Base-by-base conservation (phyloP, 2,329 filamentous ascomycete species). In the Tolypocladium tropicale region DNA sequence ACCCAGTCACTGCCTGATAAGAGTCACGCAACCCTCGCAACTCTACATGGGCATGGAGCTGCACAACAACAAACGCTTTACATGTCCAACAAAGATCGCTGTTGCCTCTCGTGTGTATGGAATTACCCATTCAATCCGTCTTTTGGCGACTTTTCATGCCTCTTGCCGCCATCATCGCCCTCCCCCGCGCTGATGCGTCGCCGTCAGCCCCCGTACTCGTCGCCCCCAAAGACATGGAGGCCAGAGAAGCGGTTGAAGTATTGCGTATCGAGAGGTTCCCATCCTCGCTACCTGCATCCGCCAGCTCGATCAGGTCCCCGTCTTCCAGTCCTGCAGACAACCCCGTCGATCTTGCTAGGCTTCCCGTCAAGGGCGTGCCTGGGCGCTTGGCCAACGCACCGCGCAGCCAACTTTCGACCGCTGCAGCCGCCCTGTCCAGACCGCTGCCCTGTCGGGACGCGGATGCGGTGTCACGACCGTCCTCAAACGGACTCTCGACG, bases 341-440 rank as follows among this genome's bases (percentile, higher is more conserved):
- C 11, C 61, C 63, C 10, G 59, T 61, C 59, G 65, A 66, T 63
- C 67, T 76, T 63, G 66, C 62, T 62, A 68, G 65, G 58, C 70
- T 65, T 23, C 74, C 73, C n/a, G 75, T 58, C 30, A 74, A 70
- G 1, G 79, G 79, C n/a, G 79, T 81, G 23, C 72, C 70, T 1
- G 79, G 77, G 5, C 81, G 78, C 65, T 85, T 86, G 6, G 80
- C 76, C 58, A 90, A 90, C 39, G 95, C 85, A 59, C 90, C 90
- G 58, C 92, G 80, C 57, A 97, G 77, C 91, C 94, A 99, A 1
- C 86, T 88, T 72, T 97, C 94, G 33, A 97, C 85, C 2, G 88
- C 87, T 6, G 90, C 88, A 1, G 92, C 91, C 11, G 95, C 86
- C 60, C 92, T 89, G 64, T 96, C 91, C 3, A 97, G 75, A 1